phyloP scores from a whole-genome alignment of 2,329 filamentous ascomycete genomes.

The Calonectria leucothoes region DNA sequence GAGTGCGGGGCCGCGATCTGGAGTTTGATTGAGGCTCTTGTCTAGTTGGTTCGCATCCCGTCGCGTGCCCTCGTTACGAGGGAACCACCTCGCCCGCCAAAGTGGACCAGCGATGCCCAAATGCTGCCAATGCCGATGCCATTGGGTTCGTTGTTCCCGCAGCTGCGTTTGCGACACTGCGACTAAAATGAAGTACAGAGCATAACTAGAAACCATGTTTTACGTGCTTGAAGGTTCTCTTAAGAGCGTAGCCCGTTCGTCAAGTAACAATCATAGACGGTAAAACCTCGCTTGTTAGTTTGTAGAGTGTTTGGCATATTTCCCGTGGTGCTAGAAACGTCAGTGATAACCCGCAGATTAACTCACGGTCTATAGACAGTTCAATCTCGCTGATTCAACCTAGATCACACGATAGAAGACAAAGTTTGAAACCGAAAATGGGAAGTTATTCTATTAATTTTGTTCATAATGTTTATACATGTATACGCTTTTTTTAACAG shows the following conservation, averaged over 20 bases:
- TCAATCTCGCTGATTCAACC: no score
- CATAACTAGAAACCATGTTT: neutral
- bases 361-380: neutral
- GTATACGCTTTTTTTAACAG: slow-evolving; percentile 20
- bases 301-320: no score
- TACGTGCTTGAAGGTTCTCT: neutral
- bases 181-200: neutral
- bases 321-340: no score
- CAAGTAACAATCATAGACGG: neutral
- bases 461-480: neutral
- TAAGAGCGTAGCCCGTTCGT: neutral
- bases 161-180: neutral
- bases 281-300: neutral
- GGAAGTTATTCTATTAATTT: neutral
- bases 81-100: neutral
- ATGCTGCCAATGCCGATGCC: neutral
- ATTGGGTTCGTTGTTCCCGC: neutral
- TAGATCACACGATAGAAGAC: neutral
- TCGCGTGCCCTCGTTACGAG: neutral
- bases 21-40: neutral
- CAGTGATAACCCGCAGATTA: neutral
- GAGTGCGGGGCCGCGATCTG: neutral
- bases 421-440: neutral
- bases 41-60: neutral
- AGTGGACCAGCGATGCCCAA: neutral